Evolutionary conservation across 2,329 filamentous ascomycete genomes (phyloP).

Genomic region (Diaporthe destruens): DNA sequence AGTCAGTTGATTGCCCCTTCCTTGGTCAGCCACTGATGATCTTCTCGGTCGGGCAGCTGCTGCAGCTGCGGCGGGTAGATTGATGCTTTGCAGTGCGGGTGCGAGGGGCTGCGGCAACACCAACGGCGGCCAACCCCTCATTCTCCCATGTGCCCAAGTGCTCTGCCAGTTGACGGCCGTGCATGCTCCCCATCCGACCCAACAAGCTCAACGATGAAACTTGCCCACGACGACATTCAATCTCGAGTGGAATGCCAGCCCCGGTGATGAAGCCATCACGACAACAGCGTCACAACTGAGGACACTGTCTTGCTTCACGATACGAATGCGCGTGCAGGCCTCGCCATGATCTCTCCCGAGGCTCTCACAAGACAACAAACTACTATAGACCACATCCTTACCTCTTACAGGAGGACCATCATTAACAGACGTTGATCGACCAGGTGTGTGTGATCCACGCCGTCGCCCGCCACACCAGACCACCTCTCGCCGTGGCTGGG

Average conservation of each 20-base stretch:
- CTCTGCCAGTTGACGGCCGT: background rate
- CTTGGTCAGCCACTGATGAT: constrained; percentile 13
- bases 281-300: background rate
- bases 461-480: background rate
- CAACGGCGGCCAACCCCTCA: background rate
- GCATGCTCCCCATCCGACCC: background rate
- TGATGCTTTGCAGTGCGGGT: background rate
- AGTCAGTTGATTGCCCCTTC: constrained; percentile 3
- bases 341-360: background rate
- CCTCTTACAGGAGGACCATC: too few species aligned
- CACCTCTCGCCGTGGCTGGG: constrained; percentile 1
- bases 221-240: background rate
- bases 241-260: background rate
- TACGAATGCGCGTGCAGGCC: constrained; percentile 5
- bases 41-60: background rate
- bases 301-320: background rate
- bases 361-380: background rate
- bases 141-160: background rate
- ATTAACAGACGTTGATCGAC: too few species aligned
- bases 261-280: background rate
- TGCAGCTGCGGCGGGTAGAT: too few species aligned
- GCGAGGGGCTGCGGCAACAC: background rate
- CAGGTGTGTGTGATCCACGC: background rate
- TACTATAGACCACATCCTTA: too few species aligned
- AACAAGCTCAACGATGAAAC: constrained; percentile 18